phyloP scores from a whole-genome alignment of 1,284 basidiomycete genomes.

The Marasmius sp. region DNA sequence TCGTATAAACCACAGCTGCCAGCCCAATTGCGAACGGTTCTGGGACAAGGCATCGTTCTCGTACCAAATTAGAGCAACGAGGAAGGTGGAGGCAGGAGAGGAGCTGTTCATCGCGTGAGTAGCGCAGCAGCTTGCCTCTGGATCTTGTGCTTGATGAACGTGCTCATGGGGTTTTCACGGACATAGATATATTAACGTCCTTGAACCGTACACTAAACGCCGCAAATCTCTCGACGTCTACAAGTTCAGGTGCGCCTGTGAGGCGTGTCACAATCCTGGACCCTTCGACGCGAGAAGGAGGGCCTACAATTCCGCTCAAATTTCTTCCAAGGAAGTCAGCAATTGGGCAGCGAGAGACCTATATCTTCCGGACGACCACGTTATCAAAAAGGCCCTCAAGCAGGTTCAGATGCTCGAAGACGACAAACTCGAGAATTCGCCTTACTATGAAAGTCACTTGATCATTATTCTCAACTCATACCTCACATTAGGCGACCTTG shows the following conservation, averaged over 20 bases:
- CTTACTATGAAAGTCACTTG: conserved; percentile 2
- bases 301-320: neutral
- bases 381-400: conserved; percentile 3
- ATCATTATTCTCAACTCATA: neutral
- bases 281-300: conserved; percentile 6
- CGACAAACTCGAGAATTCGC: conserved; percentile 5
- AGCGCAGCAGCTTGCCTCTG: conserved; percentile 11
- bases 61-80: conserved; percentile 25
- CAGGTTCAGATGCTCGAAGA: conserved; percentile 7
- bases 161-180: neutral
- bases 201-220: conserved; percentile 3
- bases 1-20: conserved; percentile 25
- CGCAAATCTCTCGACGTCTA: neutral
- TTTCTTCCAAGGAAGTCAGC: neutral
- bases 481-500: conserved; percentile 3
- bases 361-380: neutral
- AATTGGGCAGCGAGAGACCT: conserved; percentile 4
- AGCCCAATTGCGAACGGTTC: conserved; percentile 21
- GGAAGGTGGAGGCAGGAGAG: conserved; percentile 30
- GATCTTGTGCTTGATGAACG: neutral
- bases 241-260: conserved; percentile 8
- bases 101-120: conserved; percentile 26
- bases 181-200: conserved; percentile 1
- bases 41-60: conserved; percentile 31
- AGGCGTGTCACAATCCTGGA: conserved; percentile 6